Base-by-base conservation (phyloP, 257 asterid species). In the Fraxinus excelsior region DNA sequence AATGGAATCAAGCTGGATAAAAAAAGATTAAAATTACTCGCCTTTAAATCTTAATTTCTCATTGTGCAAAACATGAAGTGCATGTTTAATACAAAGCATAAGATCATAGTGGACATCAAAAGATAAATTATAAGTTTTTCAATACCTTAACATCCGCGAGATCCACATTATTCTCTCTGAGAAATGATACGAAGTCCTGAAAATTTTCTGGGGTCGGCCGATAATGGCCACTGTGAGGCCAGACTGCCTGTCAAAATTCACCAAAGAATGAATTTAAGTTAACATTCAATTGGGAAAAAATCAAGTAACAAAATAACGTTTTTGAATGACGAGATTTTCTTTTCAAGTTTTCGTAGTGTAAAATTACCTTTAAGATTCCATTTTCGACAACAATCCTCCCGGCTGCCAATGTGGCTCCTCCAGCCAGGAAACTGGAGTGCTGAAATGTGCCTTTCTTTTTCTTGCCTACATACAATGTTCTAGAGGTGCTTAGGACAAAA, bases 171-270 rank as follows among this genome's bases (percentile, higher is more conserved):
- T 85, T 87, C 69, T 92, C 97, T 74, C 37, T 82, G 25, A 94
- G 89, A 82, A 94, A 94, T 29, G 90, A 83, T 78, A 86, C 66
- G 72, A 94, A 88, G 66, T 94, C 97, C 78, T 89, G 89, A 68
- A 94, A 94, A 75, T 92, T 94, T 75, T 94, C 99, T 8, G 91
- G 88, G 3, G 99, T 94, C 8, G 98, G 99, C 44, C 87, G 88
- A 79, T 94, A 94, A 81, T 94, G 99, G 46, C 99, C 99, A 72
- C 97, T 94, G 85, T 94, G 97, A 84, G 98, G 99, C 99, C 99
- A 95, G 46, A 93, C 96, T 70, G 98, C 99, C 98, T 92, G 90
- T 82, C 31, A 28, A 76, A 74, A 76, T 40, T 77, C 53, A 44
- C 23, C 2, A n/a, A 19, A 42, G 14, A 21, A 66, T 44, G n/a